These are phyloP conservation scores for Lactarius evosmus DNA, from an alignment of 768 basidiomycete species.

Conservation along the genomic window DNA sequence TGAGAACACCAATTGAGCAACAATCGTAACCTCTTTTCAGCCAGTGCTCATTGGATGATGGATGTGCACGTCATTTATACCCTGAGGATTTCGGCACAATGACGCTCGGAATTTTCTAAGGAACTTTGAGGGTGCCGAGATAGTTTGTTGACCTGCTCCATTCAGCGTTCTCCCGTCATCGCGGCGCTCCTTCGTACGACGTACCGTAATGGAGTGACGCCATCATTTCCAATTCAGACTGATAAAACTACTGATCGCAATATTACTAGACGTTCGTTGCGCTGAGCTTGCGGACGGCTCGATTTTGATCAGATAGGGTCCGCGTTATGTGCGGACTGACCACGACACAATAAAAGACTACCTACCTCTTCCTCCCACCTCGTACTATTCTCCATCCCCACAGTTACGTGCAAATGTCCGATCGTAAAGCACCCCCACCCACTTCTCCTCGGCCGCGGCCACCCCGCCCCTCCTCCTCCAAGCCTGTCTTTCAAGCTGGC, in stretches of 20 bases:
- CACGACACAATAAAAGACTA: constrained; percentile 9
- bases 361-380: not conserved
- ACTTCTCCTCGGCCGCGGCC: not conserved
- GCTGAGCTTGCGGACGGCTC: constrained; percentile 7
- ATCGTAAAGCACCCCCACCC: not conserved
- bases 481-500: not conserved
- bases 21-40: not conserved
- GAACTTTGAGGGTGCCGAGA: not conserved
- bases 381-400: not conserved
- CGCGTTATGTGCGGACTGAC: not conserved
- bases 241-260: constrained; percentile 3
- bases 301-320: not conserved
- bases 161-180: constrained; percentile 1
- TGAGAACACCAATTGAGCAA: not conserved
- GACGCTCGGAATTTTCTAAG: not conserved
- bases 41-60: not conserved
- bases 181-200: constrained; percentile 1
- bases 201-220: constrained; percentile 10
- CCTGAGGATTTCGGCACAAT: not conserved
- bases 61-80: not conserved
- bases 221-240: constrained; percentile 13
- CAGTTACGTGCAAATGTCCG: not conserved
- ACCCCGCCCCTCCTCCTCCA: not conserved
- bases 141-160: constrained; percentile 1
- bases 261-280: constrained; percentile 2